Percentiles rank a stretch among this genome's conserved stretches.
These are phyloP conservation scores for Blastomyces gilchristii DNA, from an alignment of 2,329 filamentous ascomycete genomes.

Conservation along the genomic window DNA sequence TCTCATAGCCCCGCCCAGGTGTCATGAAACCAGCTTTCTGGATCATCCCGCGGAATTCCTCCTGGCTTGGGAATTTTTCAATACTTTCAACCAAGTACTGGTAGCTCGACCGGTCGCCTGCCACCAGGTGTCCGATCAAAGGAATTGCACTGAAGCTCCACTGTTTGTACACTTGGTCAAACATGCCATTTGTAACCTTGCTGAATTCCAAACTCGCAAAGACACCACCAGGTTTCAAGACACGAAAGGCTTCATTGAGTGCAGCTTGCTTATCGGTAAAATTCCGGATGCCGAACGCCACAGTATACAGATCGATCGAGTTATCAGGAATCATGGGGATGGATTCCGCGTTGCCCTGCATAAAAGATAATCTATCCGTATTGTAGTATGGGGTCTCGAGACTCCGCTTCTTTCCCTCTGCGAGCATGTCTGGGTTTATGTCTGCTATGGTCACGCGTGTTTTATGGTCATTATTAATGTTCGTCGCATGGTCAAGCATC, in stretches of 20 bases:
- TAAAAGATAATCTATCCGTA: conserved; percentile 52
- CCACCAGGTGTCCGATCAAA: conserved; percentile 87
- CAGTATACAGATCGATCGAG: conserved; percentile 89
- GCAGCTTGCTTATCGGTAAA: conserved; percentile 86
- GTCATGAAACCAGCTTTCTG: conserved; percentile 67
- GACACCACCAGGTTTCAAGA: conserved; percentile 86
- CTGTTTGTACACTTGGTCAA: conserved; percentile 81
- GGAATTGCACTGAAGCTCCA: conserved; percentile 96
- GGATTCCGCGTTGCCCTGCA: conserved; percentile 82
- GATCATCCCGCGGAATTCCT: conserved; percentile 58
- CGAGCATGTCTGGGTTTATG: conserved; percentile 92
- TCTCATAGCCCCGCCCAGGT: conserved; percentile 73
- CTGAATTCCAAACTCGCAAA: conserved; percentile 96
- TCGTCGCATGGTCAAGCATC: conserved; percentile 77
- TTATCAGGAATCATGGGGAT: conserved; percentile 55
- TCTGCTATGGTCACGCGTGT: conserved; percentile 85
- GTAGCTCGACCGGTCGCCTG: conserved; percentile 88
- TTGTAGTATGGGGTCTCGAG: conserved; percentile 50
- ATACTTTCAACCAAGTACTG: conserved; percentile 99
- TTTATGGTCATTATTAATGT: conserved; percentile 66
- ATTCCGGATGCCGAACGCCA: conserved; percentile 94
- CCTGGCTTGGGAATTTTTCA: conserved; percentile 79
- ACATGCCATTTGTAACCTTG: conserved; percentile 65
- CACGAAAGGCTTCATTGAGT: conserved; percentile 70
- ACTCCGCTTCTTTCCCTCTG: conserved; percentile 73